Percentiles rank a stretch among this genome's conserved stretches.
Evolutionary conservation across 2,329 filamentous ascomycete species (phyloP).

Genomic region (Aspergillus amoenus): DNA sequence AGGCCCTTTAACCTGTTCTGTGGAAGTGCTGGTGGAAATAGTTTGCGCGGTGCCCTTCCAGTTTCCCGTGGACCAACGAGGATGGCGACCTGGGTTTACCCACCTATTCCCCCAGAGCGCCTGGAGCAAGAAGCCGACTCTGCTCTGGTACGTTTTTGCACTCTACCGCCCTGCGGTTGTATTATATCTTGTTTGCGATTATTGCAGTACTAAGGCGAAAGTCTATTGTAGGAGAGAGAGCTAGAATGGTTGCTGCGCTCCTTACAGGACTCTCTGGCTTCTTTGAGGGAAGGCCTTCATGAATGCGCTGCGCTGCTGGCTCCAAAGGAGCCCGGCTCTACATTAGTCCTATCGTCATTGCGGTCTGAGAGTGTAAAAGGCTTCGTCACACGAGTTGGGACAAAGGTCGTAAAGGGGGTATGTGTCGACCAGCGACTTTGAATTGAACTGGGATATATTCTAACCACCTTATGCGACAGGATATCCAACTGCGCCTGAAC

Average conservation of each 20-base stretch:
- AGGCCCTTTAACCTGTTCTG: neutral
- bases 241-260: slow-evolving; percentile 64
- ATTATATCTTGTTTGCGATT: neutral
- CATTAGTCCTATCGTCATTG: slow-evolving; percentile 82
- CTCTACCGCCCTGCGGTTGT: neutral
- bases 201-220: neutral
- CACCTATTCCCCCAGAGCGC: slow-evolving; percentile 52
- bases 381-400: slow-evolving; percentile 83
- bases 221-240: slow-evolving; percentile 50
- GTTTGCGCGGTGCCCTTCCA: neutral
- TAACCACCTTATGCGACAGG: slow-evolving; percentile 46
- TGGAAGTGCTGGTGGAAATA: neutral
- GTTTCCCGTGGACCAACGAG: neutral
- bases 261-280: slow-evolving; percentile 60
- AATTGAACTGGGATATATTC: neutral
- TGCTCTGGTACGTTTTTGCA: slow-evolving; percentile 46
- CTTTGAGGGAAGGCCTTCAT: slow-evolving; percentile 70
- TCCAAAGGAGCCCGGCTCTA: slow-evolving; percentile 80
- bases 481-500: slow-evolving; percentile 70
- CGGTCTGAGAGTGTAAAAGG: slow-evolving; percentile 90
- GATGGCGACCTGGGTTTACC: slow-evolving; percentile 65
- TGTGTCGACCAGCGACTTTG: slow-evolving; percentile 33
- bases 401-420: slow-evolving; percentile 88
- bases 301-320: slow-evolving; percentile 87
- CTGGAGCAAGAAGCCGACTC: slow-evolving; percentile 54